These are phyloP conservation scores for Lasiosphaeria ovina DNA, from an alignment of 495 filamentous ascomycete genomes.

Conservation along the genomic window DNA sequence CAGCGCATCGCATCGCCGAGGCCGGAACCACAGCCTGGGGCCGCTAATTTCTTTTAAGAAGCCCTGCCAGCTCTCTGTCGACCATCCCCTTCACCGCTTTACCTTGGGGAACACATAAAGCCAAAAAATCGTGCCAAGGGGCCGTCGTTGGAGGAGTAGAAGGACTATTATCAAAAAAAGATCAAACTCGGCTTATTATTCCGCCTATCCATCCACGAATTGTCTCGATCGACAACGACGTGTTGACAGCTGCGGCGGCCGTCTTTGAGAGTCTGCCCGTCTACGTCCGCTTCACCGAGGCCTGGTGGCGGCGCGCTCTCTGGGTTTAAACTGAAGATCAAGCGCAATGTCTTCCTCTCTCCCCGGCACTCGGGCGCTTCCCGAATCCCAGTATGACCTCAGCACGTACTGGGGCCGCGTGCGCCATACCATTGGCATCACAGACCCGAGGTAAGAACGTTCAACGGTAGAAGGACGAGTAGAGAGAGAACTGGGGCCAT, in stretches of 20 bases:
- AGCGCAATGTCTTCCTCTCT: slow-evolving; percentile 81
- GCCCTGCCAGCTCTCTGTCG: not conserved
- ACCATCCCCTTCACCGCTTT: slow-evolving; percentile 5
- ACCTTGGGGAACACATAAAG: not conserved
- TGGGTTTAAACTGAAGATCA: not conserved
- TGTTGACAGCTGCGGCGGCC: too few relatives aligned
- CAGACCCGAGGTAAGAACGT: slow-evolving; percentile 85
- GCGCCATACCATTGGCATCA: slow-evolving; percentile 80
- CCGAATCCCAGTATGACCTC: slow-evolving; percentile 87
- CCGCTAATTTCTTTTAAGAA: not conserved
- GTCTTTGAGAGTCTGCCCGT: too few relatives aligned
- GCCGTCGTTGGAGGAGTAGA: not conserved
- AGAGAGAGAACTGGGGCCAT: not conserved
- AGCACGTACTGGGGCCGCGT: slow-evolving; percentile 94
- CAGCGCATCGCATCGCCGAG: slow-evolving; percentile 8
- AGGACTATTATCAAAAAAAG: too few relatives aligned
- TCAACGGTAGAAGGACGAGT: slow-evolving; percentile 1
- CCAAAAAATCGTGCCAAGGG: not conserved
- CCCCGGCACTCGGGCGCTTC: slow-evolving; percentile 80
- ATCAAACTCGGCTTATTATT: too few relatives aligned
- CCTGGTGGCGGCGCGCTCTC: too few relatives aligned
- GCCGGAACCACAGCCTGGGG: slow-evolving; percentile 12
- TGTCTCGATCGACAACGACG: too few relatives aligned
- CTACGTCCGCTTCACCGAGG: too few relatives aligned
- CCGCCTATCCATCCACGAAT: too few relatives aligned